Evolutionary conservation across 2,329 filamentous ascomycete genomes (phyloP).

Genomic region (Colletotrichum brevisporum): DNA sequence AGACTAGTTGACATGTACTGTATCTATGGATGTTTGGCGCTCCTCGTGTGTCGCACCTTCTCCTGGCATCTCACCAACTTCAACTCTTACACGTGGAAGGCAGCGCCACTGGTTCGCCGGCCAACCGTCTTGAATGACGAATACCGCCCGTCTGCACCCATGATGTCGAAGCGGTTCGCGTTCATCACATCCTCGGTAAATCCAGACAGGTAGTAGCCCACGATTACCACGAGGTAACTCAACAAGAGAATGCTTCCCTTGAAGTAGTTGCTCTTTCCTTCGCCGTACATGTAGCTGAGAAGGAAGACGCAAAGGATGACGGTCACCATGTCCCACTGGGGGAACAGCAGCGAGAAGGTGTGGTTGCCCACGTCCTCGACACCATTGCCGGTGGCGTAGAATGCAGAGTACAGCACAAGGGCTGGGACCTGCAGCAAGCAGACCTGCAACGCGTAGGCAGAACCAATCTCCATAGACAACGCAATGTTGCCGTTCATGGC

Average conservation of each 20-base stretch:
- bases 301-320: conserved; percentile 97
- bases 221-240: conserved; percentile 91
- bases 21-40: conserved; percentile 17
- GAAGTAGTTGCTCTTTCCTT: conserved; percentile 99
- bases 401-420: conserved; percentile 91
- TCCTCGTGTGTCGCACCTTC: conserved; percentile 16
- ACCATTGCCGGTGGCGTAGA: conserved; percentile 61
- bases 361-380: conserved; percentile 64
- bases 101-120: conserved; percentile 56
- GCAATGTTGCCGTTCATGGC: conserved; percentile 99
- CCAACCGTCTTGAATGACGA: conserved; percentile 69
- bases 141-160: conserved; percentile 65
- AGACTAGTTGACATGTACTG: conserved; percentile 10
- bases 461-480: conserved; percentile 98
- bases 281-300: conserved; percentile 96
- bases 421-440: conserved; percentile 95
- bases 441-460: conserved; percentile 95
- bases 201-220: conserved; percentile 90
- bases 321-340: conserved; percentile 99
- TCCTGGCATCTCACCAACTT: neutral
- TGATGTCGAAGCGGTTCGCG: conserved; percentile 66
- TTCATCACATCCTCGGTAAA: conserved; percentile 62
- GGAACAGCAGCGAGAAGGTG: conserved; percentile 91
- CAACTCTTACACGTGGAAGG: conserved; percentile 43
- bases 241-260: conserved; percentile 96